Conservation (phyloP, 345 rosid genomes). For the Melastoma malabathricum region DNA sequence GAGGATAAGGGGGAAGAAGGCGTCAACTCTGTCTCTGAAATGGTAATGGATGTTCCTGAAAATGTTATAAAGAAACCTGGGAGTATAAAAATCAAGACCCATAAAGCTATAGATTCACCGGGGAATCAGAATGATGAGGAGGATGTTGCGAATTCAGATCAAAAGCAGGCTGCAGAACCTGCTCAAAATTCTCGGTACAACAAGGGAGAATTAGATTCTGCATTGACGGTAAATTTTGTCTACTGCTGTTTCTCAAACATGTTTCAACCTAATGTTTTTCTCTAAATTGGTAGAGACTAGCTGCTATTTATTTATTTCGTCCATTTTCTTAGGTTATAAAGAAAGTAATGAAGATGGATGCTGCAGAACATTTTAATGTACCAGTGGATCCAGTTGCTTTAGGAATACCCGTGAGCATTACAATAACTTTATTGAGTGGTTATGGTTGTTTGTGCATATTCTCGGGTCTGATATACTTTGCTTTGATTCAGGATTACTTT, state of each 20-base stretch:
- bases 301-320: not conserved
- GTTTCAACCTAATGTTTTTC: constrained; percentile 1
- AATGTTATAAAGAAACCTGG: constrained; percentile 54
- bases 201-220: constrained; percentile 62
- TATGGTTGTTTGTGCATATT: too few relatives aligned
- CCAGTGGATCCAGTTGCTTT: constrained; percentile 95
- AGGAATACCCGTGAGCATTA: constrained; percentile 81
- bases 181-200: constrained; percentile 22
- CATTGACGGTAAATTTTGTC: constrained; percentile 31
- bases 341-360: constrained; percentile 99
- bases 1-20: constrained; percentile 45
- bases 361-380: constrained; percentile 81
- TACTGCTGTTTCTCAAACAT: not conserved
- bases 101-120: constrained; percentile 29
- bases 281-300: constrained; percentile 1
- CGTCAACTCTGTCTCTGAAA: constrained; percentile 40
- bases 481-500: constrained; percentile 62
- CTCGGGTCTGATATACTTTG: not conserved
- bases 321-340: constrained; percentile 43
- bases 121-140: constrained; percentile 22
- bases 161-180: constrained; percentile 29
- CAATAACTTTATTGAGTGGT: not conserved
- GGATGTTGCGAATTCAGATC: constrained; percentile 18
- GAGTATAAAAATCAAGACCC: constrained; percentile 64
- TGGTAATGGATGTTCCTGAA: constrained; percentile 25